Evolutionary conservation across 2,329 filamentous ascomycete genomes (phyloP), one percentile per base, ranked within the genome.

Genomic region (Exserohilum rostratum): DNA sequence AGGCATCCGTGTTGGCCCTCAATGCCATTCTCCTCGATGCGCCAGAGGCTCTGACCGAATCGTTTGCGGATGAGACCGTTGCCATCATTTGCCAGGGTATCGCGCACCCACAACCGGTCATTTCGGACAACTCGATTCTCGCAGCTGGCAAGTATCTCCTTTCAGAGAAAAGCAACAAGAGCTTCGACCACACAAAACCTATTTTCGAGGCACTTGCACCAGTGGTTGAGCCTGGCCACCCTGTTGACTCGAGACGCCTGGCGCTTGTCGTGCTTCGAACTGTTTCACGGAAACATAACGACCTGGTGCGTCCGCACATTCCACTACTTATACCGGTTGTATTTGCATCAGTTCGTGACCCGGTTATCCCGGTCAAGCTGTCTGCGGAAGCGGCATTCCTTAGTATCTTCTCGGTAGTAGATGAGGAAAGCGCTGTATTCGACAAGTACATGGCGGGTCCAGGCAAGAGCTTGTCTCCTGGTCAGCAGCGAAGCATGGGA

Each of bases 371-470:
- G 0, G 89, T 99, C 71, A 99, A 99, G 77, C 83, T 99, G 25
- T 89, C 93, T 0, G 93, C 95, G 1, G 95, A 99, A 78, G 93
- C 93, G 11, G 92, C 93, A 0, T 98, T 99, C 76, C 84, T 99
- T 50, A 86, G 91, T 45, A 82, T 98, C 4, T 98, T 99, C 79
- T 87, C 86, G 38, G 93, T 98, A 1, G 91, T 93, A 1, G 91
- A 96, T 39, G 89, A 93, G 60, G 95, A 97, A 71, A 83, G 82
- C 55, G 87, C 85, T 59, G 86, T 97, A 17, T 98, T 97, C 73
- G 93, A 97, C 66, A 93, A 93, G 77, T 98, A 92, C 77, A 87
- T 97, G 80, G 81, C 85, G 9, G 86, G 87, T 0, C 82, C 87
- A 1, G 82, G 79, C 5, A 84, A 85, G 46, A 84, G 86, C 3